Evolutionary conservation across 306 rosid species (phyloP).

Genomic region (Luffa acutangula): DNA sequence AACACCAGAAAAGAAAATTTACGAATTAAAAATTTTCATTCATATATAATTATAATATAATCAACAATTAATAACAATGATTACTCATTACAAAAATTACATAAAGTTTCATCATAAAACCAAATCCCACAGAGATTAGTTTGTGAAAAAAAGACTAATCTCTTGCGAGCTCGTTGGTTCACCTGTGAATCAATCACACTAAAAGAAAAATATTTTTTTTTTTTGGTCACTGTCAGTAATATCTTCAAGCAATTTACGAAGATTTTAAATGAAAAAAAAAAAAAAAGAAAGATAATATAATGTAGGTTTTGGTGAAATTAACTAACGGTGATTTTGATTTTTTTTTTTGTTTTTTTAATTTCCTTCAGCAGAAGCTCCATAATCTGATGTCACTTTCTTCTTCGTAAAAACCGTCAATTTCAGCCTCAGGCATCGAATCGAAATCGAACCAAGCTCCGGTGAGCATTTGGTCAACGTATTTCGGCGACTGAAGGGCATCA

Average conservation of each 20-base stretch:
- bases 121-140: not conserved
- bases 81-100: not conserved
- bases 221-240: conserved; percentile 7
- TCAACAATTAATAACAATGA: not conserved
- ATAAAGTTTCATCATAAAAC: not conserved
- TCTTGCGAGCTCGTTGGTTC: not conserved
- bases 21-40: not conserved
- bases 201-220: not conserved
- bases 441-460: conserved; percentile 40
- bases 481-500: conserved; percentile 40
- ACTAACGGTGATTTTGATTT: not conserved
- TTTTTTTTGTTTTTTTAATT: not conserved
- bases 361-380: conserved; percentile 59
- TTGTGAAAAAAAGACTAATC: not conserved
- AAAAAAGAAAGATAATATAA: not conserved
- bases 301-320: not conserved
- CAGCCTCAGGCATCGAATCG: conserved; percentile 24
- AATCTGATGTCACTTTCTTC: conserved; percentile 71
- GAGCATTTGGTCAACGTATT: conserved; percentile 48
- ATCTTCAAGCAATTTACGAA: conserved; percentile 3
- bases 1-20: not conserved
- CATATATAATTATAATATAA: not conserved
- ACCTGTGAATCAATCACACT: not conserved
- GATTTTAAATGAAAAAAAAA: not conserved
- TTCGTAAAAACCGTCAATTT: conserved; percentile 44